Evolutionary conservation across 1,139 yeast species (phyloP).

Genomic region (Lodderomyces margitis): DNA sequence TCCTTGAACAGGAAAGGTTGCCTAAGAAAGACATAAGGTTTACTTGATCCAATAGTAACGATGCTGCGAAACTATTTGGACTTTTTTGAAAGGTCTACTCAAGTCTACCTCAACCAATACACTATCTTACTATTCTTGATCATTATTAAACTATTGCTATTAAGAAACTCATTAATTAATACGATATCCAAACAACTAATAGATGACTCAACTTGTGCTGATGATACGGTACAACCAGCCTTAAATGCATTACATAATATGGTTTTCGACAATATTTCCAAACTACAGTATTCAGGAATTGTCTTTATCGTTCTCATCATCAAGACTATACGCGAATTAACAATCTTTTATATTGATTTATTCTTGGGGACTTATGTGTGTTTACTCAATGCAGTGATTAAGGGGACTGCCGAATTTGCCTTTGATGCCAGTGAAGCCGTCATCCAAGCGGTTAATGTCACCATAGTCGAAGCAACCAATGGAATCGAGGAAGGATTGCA

Average conservation of each 20-base stretch:
- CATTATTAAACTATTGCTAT: constrained; percentile 48
- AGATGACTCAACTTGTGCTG: constrained; percentile 25
- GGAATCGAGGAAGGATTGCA: constrained; percentile 64
- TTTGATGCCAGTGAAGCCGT: constrained; percentile 68
- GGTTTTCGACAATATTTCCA: constrained; percentile 11
- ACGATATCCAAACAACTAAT: constrained; percentile 30
- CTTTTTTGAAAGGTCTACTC: constrained; percentile 49
- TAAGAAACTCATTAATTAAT: constrained; percentile 41
- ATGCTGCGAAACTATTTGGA: constrained; percentile 25
- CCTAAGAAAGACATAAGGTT: no score
- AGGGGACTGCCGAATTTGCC: constrained; percentile 71
- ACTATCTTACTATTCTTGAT: constrained; percentile 47
- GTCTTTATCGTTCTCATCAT: constrained; percentile 11
- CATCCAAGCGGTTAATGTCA: constrained; percentile 57
- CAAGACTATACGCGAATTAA: constrained; percentile 52
- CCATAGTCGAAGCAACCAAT: constrained; percentile 51
- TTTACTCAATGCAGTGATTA: constrained; percentile 67
- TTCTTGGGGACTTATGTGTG: constrained; percentile 87
- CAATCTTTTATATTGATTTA: constrained; percentile 66
- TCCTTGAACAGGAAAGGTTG: not conserved
- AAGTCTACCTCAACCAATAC: constrained; percentile 57
- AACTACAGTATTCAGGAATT: constrained; percentile 12
- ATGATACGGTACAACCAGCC: constrained; percentile 14
- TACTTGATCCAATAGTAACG: not conserved
- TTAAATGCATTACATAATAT: constrained; percentile 13